A percentile compares a stretch with the other conserved stretches of the same genome.
Evolutionary conservation across 345 rosid genomes (phyloP).

Genomic region (Sonneratia caseolaris): DNA sequence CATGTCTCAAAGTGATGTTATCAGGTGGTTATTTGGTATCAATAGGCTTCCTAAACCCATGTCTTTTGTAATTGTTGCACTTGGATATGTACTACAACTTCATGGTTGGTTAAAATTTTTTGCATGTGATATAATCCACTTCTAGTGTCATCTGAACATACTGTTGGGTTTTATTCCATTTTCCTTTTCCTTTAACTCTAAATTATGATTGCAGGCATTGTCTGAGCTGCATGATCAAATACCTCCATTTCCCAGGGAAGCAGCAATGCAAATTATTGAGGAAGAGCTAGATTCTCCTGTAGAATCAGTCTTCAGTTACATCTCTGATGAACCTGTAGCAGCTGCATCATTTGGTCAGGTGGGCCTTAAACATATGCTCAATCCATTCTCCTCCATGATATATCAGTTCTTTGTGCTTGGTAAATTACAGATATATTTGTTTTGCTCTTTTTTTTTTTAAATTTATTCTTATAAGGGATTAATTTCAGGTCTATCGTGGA

Average conservation of each 20-base stretch:
- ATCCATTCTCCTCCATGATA: neutral
- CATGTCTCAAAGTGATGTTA: neutral
- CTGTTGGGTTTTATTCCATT: neutral
- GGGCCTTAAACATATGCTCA: slow-evolving; percentile 7
- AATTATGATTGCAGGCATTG: slow-evolving; percentile 54
- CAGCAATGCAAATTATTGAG: slow-evolving; percentile 70
- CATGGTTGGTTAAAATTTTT: neutral
- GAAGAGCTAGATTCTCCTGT: slow-evolving; percentile 82
- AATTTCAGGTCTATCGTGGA: slow-evolving; percentile 64
- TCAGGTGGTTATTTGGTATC: neutral
- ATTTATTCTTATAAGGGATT: neutral
- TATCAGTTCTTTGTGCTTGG: neutral
- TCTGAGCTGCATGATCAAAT: slow-evolving; percentile 86
- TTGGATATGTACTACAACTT: neutral
- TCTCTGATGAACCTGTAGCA: slow-evolving; percentile 83
- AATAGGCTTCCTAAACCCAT: neutral
- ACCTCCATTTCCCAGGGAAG: slow-evolving; percentile 68
- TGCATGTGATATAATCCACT: neutral
- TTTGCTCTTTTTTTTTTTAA: neutral
- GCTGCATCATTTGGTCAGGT: slow-evolving; percentile 99
- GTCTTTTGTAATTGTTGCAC: neutral
- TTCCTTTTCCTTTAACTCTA: slow-evolving; percentile 3
- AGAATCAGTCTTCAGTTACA: slow-evolving; percentile 49
- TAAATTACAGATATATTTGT: neutral
- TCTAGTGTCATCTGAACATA: neutral